Evolutionary conservation across 1,284 basidiomycete genomes (phyloP).

Genomic region (Coriolopsis trogii): DNA sequence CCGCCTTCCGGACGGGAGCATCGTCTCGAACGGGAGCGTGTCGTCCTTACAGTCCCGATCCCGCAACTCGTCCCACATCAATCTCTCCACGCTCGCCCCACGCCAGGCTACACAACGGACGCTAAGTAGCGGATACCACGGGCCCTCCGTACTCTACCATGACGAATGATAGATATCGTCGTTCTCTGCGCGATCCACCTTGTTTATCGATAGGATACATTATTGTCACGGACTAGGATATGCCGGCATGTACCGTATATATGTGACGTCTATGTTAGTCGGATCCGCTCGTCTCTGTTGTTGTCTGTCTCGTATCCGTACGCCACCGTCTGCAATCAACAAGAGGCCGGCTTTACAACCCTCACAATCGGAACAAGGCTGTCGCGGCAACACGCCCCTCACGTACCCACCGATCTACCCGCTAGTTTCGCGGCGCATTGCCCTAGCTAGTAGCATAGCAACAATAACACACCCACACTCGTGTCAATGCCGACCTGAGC

Average conservation of each 20-base stretch:
- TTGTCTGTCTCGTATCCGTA: neutral
- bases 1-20: conserved; percentile 34
- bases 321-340: too few species aligned
- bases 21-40: conserved; percentile 34
- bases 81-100: conserved; percentile 52
- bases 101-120: conserved; percentile 43
- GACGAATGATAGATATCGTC: conserved; percentile 19
- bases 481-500: too few species aligned
- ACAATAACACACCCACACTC: too few species aligned
- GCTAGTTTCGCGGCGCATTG: too few species aligned
- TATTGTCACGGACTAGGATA: conserved; percentile 21
- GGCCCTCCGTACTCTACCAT: conserved; percentile 18
- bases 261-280: conserved; percentile 12
- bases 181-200: neutral
- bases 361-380: too few species aligned
- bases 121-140: conserved; percentile 29
- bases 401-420: too few species aligned
- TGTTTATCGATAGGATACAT: neutral
- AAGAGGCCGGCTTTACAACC: neutral
- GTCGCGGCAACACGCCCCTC: too few species aligned
- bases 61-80: conserved; percentile 66
- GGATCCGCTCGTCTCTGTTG: neutral
- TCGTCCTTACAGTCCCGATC: conserved; percentile 51
- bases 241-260: conserved; percentile 14
- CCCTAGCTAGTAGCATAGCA: too few species aligned